Evolutionary conservation across 208 protist genomes (phyloP).

Genomic region (Blechomonas ayalai): DNA sequence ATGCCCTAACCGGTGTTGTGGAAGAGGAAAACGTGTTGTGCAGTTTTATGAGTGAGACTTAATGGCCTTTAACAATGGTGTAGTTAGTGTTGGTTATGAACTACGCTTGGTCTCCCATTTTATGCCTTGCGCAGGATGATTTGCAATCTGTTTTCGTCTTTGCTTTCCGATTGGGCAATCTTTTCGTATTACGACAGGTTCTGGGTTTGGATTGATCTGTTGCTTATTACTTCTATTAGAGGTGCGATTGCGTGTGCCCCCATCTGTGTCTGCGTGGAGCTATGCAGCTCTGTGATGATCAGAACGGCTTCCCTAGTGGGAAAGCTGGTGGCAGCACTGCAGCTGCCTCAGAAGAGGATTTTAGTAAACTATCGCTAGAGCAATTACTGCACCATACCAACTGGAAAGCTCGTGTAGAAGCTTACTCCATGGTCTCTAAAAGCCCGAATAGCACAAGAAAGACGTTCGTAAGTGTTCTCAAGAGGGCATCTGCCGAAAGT

Average conservation of each 20-base stretch:
- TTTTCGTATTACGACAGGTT: no score
- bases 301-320: no score
- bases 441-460: slow-evolving; percentile 18
- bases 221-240: not conserved
- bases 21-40: no score
- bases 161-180: no score
- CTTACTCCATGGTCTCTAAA: slow-evolving; percentile 36
- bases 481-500: slow-evolving; percentile 26
- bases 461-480: slow-evolving; percentile 27
- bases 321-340: not conserved
- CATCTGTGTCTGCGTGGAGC: not conserved
- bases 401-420: slow-evolving; percentile 74
- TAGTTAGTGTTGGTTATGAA: no score
- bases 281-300: no score
- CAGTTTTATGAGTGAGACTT: no score
- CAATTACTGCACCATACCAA: slow-evolving; percentile 46
- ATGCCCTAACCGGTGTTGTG: no score
- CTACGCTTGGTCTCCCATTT: no score
- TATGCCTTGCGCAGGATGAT: no score
- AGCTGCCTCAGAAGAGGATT: slow-evolving; percentile 27
- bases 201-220: not conserved
- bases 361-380: slow-evolving; percentile 29
- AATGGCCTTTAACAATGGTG: no score
- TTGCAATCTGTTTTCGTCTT: no score
- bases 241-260: slow-evolving; percentile 1